Evolutionary conservation across 345 rosid species (phyloP), one percentile per base, ranked within the genome.

Genomic region (Conringia planisiliqua): DNA sequence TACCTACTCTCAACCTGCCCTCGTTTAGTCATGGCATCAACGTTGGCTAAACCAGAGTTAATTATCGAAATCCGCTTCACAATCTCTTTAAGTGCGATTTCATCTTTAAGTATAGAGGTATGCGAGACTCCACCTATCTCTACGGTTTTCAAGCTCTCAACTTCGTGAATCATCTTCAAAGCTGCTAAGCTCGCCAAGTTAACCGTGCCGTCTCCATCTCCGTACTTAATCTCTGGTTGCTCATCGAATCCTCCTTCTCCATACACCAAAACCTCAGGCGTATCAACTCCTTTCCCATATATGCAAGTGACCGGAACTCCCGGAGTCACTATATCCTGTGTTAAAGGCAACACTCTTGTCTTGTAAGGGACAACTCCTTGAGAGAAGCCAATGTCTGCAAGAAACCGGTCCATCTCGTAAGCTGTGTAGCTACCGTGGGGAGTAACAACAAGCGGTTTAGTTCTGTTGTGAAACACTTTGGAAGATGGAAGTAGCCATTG

Each of bases 141-240:
- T 2, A 85, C 77, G 1, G 85, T 85, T 68, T 79, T 78, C 40
- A 90, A 75, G 13, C 78, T 10, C 50, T 88, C 93, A 30, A 68
- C 79, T 63, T 68, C 26, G 10, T 80, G 39, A 36, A 63, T 16
- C 68, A 63, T 27, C 54, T 32, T 40, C 88, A 95, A 88, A 64
- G 86, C 96, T 54, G 79, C 68, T 78, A 90, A 73, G 72, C 98
- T 94, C 54, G 47, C 86, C 83, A 87, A 67, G 60, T 85, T 87
- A 73, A 88, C 96, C 0, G 98, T 94, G 24, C 98, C 98, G 26
- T 94, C 97, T 56, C 95, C 95, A 51, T 91, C 96, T 61, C 98
- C 97, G 16, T 90, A 83, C 52, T 78, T 80, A 57, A 86, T 76
- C 50, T 85, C 74, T 8, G 97, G 97, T 46, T 74, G 86, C 80